Conservation (phyloP, 2,329 filamentous ascomycete species). For the Helminthosporium solani region DNA sequence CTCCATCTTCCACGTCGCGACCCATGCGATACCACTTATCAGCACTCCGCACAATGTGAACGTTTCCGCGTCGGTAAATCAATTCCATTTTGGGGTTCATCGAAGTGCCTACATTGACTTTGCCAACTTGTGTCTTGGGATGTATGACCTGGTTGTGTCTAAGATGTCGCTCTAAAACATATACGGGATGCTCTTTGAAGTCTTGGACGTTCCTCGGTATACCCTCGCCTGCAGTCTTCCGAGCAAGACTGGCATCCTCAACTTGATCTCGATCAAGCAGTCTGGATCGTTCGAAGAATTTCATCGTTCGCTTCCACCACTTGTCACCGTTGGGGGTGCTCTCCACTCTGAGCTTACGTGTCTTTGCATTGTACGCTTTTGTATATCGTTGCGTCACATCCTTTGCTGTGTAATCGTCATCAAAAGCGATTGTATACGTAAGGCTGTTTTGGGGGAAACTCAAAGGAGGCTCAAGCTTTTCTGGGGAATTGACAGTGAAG, state of each 20-base stretch:
- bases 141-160: slow-evolving; percentile 79
- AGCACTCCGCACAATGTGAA: slow-evolving; percentile 72
- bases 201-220: slow-evolving; percentile 86
- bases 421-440: slow-evolving; percentile 82
- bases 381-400: slow-evolving; percentile 89
- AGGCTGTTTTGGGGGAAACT: slow-evolving; percentile 75
- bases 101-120: slow-evolving; percentile 65
- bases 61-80: slow-evolving; percentile 80
- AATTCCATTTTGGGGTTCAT: slow-evolving; percentile 65
- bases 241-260: slow-evolving; percentile 74
- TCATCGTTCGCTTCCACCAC: slow-evolving; percentile 58
- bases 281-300: slow-evolving; percentile 41
- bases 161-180: slow-evolving; percentile 80
- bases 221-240: slow-evolving; percentile 68
- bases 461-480: slow-evolving; percentile 77
- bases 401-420: slow-evolving; percentile 71
- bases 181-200: slow-evolving; percentile 77
- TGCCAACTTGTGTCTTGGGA: slow-evolving; percentile 72
- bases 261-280: slow-evolving; percentile 72
- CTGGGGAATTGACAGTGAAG: slow-evolving; percentile 71
- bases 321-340: slow-evolving; percentile 54
- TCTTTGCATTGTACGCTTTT: slow-evolving; percentile 89
- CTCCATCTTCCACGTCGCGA: slow-evolving; percentile 70
- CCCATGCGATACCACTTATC: slow-evolving; percentile 93
- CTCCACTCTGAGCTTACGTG: slow-evolving; percentile 78